Evolutionary conservation across 2,329 filamentous ascomycete genomes (phyloP), one percentile per base, ranked within the genome.

Genomic region (Decorospora gaudefroyi): DNA sequence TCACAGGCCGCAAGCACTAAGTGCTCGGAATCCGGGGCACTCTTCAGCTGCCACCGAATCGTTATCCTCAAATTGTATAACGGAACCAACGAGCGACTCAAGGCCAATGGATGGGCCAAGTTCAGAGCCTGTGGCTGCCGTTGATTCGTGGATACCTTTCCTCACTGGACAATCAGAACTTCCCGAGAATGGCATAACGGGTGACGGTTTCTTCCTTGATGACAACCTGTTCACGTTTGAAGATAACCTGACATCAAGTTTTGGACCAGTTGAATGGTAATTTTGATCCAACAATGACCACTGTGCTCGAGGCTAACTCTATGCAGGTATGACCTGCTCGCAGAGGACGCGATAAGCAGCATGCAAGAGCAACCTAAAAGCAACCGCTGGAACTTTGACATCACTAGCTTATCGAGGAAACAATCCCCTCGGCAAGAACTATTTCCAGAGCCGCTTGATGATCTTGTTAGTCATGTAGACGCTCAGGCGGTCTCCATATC

Each of bases 191-290:
- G 30, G 49, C 22, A 33, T 62, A 48, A 52, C 52, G 19, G 53
- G 56, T n/a, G 56, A 58, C 11, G 46, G 53, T 44, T 57, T 65
- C 50, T 40, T 64, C 44, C 10, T 59, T 48, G 42, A 65, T 51
- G 41, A 51, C 53, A 51, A 53, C 37, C 25, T 54, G 26, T 49
- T 71, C 65, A 50, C 42, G n/a, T 51, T 56, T 22, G 46, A 44
- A 8, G 50, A 59, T 17, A 60, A 65, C 2, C 64, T 68, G 12
- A 65, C 67, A 13, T 61, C 69, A 3, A 70, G 73, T 32, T 65
- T 70, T 15, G 74, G 74, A 15, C 74, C 74, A 11, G 60, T 76
- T 27, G 70, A 73, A 50, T 77, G 75, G 75, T 46, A 30, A 28
- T 4, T 13, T 29, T 25, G 6, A 23, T 19, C 16, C 15, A 26